phyloP scores from a whole-genome alignment of 768 basidiomycete species.

The Lactarius tabidus region DNA sequence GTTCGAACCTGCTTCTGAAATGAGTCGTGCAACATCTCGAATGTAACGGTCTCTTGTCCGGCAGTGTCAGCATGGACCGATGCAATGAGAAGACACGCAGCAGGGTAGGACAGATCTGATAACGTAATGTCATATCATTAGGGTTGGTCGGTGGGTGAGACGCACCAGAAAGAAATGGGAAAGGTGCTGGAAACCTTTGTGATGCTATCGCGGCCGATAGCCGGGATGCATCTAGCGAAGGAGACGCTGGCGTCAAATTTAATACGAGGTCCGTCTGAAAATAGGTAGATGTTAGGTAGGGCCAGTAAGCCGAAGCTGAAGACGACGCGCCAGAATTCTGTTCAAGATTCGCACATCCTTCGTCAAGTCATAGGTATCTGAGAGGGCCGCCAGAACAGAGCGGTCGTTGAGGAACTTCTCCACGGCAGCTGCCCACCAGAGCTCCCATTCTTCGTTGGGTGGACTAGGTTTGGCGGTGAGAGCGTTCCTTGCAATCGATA shows the following conservation, averaged over 20 bases:
- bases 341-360: conserved; percentile 56
- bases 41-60: conserved; percentile 79
- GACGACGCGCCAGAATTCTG: conserved; percentile 54
- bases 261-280: conserved; percentile 43
- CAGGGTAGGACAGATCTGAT: conserved; percentile 71
- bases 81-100: conserved; percentile 82
- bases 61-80: conserved; percentile 69
- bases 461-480: conserved; percentile 37
- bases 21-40: conserved; percentile 83
- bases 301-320: background rate
- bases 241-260: conserved; percentile 46
- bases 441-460: conserved; percentile 51
- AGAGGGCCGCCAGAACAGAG: conserved; percentile 42
- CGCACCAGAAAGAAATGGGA: conserved; percentile 53
- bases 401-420: conserved; percentile 53
- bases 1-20: conserved; percentile 73
- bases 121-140: conserved; percentile 8
- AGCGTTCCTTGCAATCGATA: conserved; percentile 43
- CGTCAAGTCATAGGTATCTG: conserved; percentile 58
- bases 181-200: conserved; percentile 58
- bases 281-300: conserved; percentile 4
- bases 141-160: background rate
- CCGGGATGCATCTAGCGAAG: conserved; percentile 47
- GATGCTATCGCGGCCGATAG: conserved; percentile 42
- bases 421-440: conserved; percentile 54